phyloP scores from a whole-genome alignment of 371 early-diverging fungal genomes.

The Mucor indicus region DNA sequence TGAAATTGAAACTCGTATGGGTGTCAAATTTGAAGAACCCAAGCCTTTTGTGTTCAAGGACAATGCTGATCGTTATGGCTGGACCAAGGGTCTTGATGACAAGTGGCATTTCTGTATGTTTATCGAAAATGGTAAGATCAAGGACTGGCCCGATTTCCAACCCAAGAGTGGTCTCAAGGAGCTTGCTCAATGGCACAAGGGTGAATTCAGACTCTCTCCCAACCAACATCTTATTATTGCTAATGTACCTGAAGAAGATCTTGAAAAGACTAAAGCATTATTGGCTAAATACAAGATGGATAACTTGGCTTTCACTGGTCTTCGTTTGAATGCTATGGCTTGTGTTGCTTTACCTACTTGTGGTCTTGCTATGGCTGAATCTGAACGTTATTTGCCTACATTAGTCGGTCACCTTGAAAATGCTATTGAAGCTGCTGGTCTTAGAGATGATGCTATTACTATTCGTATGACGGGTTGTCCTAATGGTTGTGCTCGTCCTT shows the following conservation, averaged over 20 bases:
- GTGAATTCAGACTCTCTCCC: slow-evolving; percentile 84
- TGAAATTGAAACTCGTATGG: slow-evolving; percentile 80
- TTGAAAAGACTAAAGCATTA: slow-evolving; percentile 66
- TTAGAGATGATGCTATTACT: slow-evolving; percentile 84
- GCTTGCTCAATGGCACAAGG: slow-evolving; percentile 74
- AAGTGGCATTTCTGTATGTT: slow-evolving; percentile 87
- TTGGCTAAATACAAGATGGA: slow-evolving; percentile 79
- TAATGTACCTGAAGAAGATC: slow-evolving; percentile 70
- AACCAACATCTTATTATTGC: slow-evolving; percentile 89
- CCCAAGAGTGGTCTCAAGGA: slow-evolving; percentile 79
- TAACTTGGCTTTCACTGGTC: slow-evolving; percentile 73
- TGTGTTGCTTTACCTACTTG: slow-evolving; percentile 95
- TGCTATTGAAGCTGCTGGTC: slow-evolving; percentile 74
- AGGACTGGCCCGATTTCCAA: slow-evolving; percentile 76
- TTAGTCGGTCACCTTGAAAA: slow-evolving; percentile 77
- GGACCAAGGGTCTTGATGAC: slow-evolving; percentile 72
- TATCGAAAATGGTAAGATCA: slow-evolving; percentile 89
- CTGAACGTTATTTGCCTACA: slow-evolving; percentile 89
- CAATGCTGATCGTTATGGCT: slow-evolving; percentile 93
- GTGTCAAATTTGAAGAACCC: slow-evolving; percentile 64
- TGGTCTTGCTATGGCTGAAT: slow-evolving; percentile 94
- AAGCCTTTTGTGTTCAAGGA: slow-evolving; percentile 71
- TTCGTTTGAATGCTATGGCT: slow-evolving; percentile 90
- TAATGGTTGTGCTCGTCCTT: slow-evolving; percentile 93
- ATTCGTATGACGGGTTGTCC: slow-evolving; percentile 97